Evolutionary conservation across 2,329 filamentous ascomycete species (phyloP), one percentile per base, ranked within the genome.

Genomic region (Arthrinium phaeospermum): DNA sequence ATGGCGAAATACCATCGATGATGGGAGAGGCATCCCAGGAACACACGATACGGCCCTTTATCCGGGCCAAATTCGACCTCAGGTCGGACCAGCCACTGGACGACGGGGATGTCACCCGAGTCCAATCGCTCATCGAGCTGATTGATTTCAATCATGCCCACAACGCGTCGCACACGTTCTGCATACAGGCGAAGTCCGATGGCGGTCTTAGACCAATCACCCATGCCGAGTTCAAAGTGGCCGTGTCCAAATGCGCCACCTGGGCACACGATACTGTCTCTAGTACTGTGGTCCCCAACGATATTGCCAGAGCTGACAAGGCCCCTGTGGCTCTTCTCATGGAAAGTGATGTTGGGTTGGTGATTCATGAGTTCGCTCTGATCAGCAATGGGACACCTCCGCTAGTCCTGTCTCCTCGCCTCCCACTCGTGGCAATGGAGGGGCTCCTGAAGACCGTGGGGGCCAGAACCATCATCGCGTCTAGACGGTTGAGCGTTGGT

Each of bases 301-400:
- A 14, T 27, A 51, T 27, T 12, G 49, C 49, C 49, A 14, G 8
- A 13, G n/a, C n/a, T 10, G 49, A 13, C 13, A 30, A 27, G 10
- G 49, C 49, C 8, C 78, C 78, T 1, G 75, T 80, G 12, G 79
- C 79, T 4, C 73, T 80, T 7, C 75, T 76, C 34, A 75, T 80
- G 75, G 77, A 80, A 67, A 80, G 78, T 34, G 78, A 80, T 70
- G 73, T 80, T 57, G 76, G 75, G 4, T 72, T 81, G 13, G 74
- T 80, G 22, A 73, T 81, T 14, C 74, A 80, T 53, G 67, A 77
- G 37, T 73, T 76, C 30, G 76, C 78, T 30, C 73, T 80, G 10
- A 71, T 80, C 2, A 73, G 73, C 16, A 72, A 79, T 37, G 74
- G 74, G 4, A 72, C 78, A 30, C 79, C 79, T 19, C 73, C 72